Conservation (phyloP, 306 rosid genomes). For the Gleditsia sinensis region DNA sequence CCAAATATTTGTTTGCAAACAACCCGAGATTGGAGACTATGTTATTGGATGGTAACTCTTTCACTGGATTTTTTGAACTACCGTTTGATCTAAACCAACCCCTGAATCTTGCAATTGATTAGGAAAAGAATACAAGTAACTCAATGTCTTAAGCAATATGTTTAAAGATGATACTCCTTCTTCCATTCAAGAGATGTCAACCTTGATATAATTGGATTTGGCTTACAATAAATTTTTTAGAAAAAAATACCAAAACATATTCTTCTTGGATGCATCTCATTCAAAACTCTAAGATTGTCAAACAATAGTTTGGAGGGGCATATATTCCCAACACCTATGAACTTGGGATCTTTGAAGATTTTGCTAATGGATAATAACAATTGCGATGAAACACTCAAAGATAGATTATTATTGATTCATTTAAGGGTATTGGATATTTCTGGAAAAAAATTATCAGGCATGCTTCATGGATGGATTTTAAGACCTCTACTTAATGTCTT, state of each 20-base stretch:
- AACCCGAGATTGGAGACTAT: background rate
- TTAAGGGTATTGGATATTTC: background rate
- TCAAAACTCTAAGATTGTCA: too few relatives aligned
- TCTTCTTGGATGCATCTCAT: too few relatives aligned
- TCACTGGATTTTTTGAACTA: background rate
- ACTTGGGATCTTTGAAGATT: too few relatives aligned
- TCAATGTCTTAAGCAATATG: background rate
- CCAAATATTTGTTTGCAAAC: slow-evolving; percentile 1
- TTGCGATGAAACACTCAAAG: background rate
- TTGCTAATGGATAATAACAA: too few relatives aligned
- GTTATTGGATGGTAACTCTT: background rate
- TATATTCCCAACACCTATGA: too few relatives aligned
- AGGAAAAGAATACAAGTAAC: too few relatives aligned
- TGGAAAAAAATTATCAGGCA: background rate
- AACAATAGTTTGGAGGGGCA: too few relatives aligned
- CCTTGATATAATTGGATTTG: background rate
- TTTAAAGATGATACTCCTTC: background rate
- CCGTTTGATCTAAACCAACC: background rate
- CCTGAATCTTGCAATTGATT: too few relatives aligned
- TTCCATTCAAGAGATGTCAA: background rate
- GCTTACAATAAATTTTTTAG: background rate
- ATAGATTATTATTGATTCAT: background rate
- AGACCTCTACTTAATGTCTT: too few relatives aligned
- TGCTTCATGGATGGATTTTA: background rate
- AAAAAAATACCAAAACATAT: too few relatives aligned